Conservation (phyloP, 495 filamentous ascomycete species). For the Stereocaulon alpinum region DNA sequence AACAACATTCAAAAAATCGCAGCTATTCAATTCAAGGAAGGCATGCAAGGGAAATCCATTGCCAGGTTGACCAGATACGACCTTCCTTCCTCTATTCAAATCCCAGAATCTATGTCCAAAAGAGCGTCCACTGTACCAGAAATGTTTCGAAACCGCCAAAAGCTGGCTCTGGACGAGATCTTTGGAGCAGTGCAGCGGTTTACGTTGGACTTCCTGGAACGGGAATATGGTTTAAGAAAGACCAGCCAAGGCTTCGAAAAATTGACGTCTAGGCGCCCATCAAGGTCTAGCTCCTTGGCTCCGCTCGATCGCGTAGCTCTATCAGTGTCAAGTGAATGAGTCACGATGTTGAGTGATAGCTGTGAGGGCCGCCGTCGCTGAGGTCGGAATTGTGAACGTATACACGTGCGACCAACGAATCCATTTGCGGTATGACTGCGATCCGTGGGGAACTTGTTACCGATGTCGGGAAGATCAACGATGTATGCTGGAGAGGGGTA, state of each 20-base stretch:
- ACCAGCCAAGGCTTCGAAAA: slow-evolving; percentile 1
- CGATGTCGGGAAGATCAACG: no score
- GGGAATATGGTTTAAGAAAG: slow-evolving; percentile 3
- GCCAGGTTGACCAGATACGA: slow-evolving; percentile 2
- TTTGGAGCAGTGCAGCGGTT: background rate
- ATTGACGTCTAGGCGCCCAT: slow-evolving; percentile 1
- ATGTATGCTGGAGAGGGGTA: no score
- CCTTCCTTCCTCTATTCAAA: background rate
- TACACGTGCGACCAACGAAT: no score
- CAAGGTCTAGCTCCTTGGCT: background rate
- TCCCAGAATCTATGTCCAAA: slow-evolving; percentile 1
- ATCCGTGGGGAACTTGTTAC: no score
- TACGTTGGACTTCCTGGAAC: slow-evolving; percentile 5
- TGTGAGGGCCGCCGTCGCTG: no score
- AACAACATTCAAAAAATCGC: slow-evolving; percentile 7
- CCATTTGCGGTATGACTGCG: no score
- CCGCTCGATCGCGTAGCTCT: background rate
- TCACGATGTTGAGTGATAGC: no score
- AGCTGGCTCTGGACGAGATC: slow-evolving; percentile 7
- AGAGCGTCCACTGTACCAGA: background rate
- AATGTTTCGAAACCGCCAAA: slow-evolving; percentile 5
- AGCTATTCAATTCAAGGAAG: background rate
- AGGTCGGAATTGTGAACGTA: no score
- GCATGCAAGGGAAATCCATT: background rate
- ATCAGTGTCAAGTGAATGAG: background rate